These are phyloP conservation scores for Berberis thunbergii DNA, from an alignment of 164 flowering plant species.

Conservation along the genomic window DNA sequence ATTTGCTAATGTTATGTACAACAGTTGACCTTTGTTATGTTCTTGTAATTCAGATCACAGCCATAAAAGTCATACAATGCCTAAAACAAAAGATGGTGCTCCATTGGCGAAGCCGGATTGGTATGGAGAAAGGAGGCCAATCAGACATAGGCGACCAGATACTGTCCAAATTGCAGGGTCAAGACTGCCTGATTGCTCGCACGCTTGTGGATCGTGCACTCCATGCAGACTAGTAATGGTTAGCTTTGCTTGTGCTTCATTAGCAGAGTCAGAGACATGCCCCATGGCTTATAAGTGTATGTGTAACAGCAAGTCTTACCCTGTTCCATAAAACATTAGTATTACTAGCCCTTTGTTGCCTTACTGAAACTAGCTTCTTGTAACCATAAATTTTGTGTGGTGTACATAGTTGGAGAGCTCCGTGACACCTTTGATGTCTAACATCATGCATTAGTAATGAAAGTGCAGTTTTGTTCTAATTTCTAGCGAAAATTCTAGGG, in stretches of 20 bases:
- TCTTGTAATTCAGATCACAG: constrained; percentile 21
- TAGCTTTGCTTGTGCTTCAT: constrained; percentile 65
- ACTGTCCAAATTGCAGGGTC: constrained; percentile 66
- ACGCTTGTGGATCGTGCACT: constrained; percentile 83
- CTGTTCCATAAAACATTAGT: constrained; percentile 42
- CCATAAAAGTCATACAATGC: constrained; percentile 13
- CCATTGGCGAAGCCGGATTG: constrained; percentile 7
- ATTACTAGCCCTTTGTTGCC: background rate
- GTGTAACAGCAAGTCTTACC: constrained; percentile 73
- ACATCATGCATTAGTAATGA: background rate
- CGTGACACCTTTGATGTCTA: background rate
- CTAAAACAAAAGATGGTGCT: background rate
- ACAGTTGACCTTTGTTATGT: background rate
- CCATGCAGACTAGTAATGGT: constrained; percentile 81
- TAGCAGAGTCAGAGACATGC: constrained; percentile 77
- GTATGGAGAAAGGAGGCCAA: constrained; percentile 14
- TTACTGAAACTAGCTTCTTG: background rate
- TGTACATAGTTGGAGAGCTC: background rate
- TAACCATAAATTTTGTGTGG: background rate
- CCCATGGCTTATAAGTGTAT: constrained; percentile 85
- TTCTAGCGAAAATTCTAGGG: too few species aligned
- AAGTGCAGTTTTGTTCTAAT: too few species aligned
- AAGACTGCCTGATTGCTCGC: constrained; percentile 78
- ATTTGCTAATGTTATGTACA: background rate
- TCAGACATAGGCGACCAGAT: constrained; percentile 17